These are phyloP conservation scores for Aureobasidium sp. DNA, from an alignment of 2,329 filamentous ascomycete genomes.

Conservation along the genomic window DNA sequence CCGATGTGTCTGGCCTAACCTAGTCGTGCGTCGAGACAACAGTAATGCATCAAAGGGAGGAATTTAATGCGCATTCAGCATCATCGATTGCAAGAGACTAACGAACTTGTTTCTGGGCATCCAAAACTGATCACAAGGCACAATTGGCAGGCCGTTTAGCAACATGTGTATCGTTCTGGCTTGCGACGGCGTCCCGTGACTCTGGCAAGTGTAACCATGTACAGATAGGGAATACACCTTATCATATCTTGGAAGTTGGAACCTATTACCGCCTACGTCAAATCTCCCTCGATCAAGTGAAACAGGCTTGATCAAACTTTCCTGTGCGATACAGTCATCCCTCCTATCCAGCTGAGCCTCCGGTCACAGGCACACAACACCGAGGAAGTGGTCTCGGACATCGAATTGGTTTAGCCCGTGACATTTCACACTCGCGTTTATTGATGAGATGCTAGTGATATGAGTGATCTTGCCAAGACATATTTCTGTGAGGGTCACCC, in stretches of 20 bases:
- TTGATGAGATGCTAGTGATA: too few relatives aligned
- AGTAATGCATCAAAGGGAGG: neutral
- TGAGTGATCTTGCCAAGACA: too few relatives aligned
- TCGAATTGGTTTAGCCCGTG: too few relatives aligned
- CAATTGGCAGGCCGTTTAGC: neutral
- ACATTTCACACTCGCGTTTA: too few relatives aligned
- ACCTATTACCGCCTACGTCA: neutral
- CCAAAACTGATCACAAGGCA: neutral
- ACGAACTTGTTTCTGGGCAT: neutral
- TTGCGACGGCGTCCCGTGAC: neutral
- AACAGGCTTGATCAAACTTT: neutral
- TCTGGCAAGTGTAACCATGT: neutral
- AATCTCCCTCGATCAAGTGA: neutral
- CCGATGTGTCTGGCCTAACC: neutral
- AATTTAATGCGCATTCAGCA: neutral
- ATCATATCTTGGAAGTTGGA: neutral
- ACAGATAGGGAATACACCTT: neutral
- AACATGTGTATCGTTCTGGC: neutral
- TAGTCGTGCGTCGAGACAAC: conserved; percentile 6
- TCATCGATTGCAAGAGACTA: neutral
- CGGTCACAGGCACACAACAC: too few relatives aligned
- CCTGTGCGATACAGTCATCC: neutral
- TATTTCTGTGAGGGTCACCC: too few relatives aligned
- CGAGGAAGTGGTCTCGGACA: too few relatives aligned
- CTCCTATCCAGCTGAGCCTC: neutral